Evolutionary conservation across 2,329 filamentous ascomycete species (phyloP), one percentile per base, ranked within the genome.

Genomic region (Verruconis gallopava): DNA sequence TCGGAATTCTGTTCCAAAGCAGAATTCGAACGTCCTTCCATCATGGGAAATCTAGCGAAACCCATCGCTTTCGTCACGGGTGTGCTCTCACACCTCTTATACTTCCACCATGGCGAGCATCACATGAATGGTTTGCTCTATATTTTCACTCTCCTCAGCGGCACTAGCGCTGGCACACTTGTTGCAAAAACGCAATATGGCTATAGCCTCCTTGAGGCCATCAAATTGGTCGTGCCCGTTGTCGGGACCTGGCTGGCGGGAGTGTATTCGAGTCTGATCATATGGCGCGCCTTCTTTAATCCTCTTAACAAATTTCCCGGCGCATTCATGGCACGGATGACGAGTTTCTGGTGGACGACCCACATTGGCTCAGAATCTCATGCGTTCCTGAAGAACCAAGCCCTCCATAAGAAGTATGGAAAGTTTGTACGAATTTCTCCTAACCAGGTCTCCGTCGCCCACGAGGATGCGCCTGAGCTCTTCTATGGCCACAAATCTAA

Each of bases 361-460:
- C 20, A 35, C 6, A 42, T 35, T 15, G 42, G 21, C 19, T 21
- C 2, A 6, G 19, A 17, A 14, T 37, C 48, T 6, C 50, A 62
- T 37, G 50, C 47, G 11, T 53, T 56, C 38, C 41, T 52, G 32
- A 44, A 54, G 19, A 19, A 60, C 9, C 33, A 50, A 4, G 45
- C 45, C 3, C 22, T 43, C 6, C 40, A 44, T 15, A 32, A 45
- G 5, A 47, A 53, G 32, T 66, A 67, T 46, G 68, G 68, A 3
- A 56, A 57, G 1, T 58, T 71, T 2, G 66, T 72, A 5, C 63
- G 69, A 4, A 53, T 69, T 35, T 59, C 58, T 3, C 67, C 69
- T 2, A 57, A 67, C 42, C 65, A 71, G 48, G 57, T 72, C 3
- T 61, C 64, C 2, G 71, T 67, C 48, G 59, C 54, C 36, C 51